Conservation (phyloP, 2,329 filamentous ascomycete genomes). For the Coniella vitis region DNA sequence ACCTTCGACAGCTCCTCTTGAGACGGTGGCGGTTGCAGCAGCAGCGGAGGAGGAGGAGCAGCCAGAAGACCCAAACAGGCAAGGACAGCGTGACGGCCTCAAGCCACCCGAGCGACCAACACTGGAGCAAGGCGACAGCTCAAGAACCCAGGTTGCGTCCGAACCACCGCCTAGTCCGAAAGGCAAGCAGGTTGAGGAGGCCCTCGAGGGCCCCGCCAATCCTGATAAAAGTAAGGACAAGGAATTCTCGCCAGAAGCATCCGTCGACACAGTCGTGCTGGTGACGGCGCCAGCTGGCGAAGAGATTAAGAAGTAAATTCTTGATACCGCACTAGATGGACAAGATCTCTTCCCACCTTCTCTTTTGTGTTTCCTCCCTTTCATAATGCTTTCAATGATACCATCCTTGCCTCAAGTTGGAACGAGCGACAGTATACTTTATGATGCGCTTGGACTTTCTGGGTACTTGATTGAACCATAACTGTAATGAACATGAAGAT, state of each 20-base stretch:
- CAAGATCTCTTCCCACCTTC: too few species aligned
- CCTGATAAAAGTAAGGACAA: not conserved
- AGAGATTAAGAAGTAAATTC: not conserved
- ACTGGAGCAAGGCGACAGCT: slow-evolving; percentile 13
- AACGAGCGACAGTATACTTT: not conserved
- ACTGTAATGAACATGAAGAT: not conserved
- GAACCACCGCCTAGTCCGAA: slow-evolving; percentile 13
- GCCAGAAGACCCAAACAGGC: not conserved
- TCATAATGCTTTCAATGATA: slow-evolving; percentile 4
- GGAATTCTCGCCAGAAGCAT: not conserved
- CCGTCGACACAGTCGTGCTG: slow-evolving; percentile 12
- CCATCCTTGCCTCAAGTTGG: not conserved
- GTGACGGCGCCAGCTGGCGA: slow-evolving; percentile 8
- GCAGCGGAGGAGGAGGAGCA: not conserved
- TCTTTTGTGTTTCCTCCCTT: not conserved
- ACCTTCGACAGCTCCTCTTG: slow-evolving; percentile 22
- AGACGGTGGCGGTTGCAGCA: slow-evolving; percentile 25
- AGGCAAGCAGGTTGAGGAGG: slow-evolving; percentile 7
- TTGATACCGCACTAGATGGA: too few species aligned
- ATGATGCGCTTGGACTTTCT: not conserved
- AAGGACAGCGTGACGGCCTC: not conserved
- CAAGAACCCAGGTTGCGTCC: slow-evolving; percentile 11
- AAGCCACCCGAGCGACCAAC: slow-evolving; percentile 8
- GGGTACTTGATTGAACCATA: not conserved
- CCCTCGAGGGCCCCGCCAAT: not conserved